Conservation (phyloP, 73 alveolate species). For the Paramecium biaurelia region DNA sequence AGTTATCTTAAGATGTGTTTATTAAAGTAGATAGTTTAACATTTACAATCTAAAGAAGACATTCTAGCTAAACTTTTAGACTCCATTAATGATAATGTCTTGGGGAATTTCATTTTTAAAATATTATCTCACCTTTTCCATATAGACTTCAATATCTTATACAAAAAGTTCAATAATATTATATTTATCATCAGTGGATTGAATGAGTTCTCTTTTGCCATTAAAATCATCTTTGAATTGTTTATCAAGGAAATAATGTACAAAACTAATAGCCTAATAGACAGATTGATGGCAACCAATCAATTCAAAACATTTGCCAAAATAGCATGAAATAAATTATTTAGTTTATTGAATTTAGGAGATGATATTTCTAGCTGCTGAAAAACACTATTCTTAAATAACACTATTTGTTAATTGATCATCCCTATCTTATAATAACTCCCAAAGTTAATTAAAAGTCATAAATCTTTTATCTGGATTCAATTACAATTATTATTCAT, state of each 20-base stretch:
- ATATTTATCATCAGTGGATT: background rate
- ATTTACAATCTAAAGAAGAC: constrained; percentile 15
- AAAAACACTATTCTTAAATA: constrained; percentile 27
- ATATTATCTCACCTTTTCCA: constrained; percentile 30
- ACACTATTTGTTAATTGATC: background rate
- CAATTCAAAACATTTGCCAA: constrained; percentile 29
- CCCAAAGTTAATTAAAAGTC: constrained; percentile 41
- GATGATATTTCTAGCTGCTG: background rate
- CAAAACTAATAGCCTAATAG: constrained; percentile 29
- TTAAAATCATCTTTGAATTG: background rate
- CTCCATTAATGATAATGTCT: constrained; percentile 1
- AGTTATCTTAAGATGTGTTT: background rate
- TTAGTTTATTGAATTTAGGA: background rate
- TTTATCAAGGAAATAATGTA: constrained; percentile 16
- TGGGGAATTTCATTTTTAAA: background rate
- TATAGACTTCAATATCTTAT: constrained; percentile 39
- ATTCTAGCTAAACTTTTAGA: background rate
- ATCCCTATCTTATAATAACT: constrained; percentile 4
- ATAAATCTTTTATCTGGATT: constrained; percentile 1
- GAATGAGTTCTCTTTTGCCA: constrained; percentile 24
- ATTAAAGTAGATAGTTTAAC: background rate
- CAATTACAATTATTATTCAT: background rate
- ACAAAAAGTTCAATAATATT: constrained; percentile 30
- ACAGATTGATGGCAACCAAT: constrained; percentile 26
- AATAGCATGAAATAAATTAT: background rate